Percentiles rank a stretch among this genome's conserved stretches.
Conservation (phyloP, 768 basidiomycete genomes). For the Phlebiopsis gigantea region DNA sequence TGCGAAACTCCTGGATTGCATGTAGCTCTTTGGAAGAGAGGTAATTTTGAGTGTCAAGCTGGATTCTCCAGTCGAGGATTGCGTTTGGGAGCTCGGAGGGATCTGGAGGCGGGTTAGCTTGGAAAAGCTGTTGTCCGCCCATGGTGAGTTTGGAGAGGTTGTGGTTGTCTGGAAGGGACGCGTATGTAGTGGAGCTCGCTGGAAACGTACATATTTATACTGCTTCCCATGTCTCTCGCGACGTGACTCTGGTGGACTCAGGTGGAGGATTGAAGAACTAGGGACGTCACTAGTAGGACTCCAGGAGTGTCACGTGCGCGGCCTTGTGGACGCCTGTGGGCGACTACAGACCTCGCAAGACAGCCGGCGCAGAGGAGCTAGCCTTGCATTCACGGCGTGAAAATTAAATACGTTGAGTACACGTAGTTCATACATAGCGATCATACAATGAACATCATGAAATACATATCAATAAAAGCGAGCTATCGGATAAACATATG, state of each 20-base stretch:
- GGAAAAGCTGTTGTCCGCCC: constrained; percentile 9
- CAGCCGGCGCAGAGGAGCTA: too few species aligned
- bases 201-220: neutral
- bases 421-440: too few species aligned
- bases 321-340: neutral
- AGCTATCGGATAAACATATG: neutral
- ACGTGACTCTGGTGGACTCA: neutral
- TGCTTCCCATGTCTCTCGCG: neutral
- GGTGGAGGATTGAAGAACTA: neutral
- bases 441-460: too few species aligned
- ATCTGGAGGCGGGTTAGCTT: constrained; percentile 62
- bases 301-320: neutral
- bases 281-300: neutral
- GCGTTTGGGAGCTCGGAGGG: constrained; percentile 60
- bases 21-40: constrained; percentile 47
- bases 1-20: constrained; percentile 47
- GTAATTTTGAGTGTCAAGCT: constrained; percentile 40
- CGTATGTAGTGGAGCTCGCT: neutral
- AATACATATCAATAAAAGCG: too few species aligned
- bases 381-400: too few species aligned
- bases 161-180: neutral
- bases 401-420: too few species aligned
- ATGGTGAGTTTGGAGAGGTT: neutral
- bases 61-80: constrained; percentile 43
- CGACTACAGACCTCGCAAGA: neutral